Evolutionary conservation across 129 eudicot species (phyloP), one percentile per base, ranked within the genome.

Genomic region (Centella asiatica): DNA sequence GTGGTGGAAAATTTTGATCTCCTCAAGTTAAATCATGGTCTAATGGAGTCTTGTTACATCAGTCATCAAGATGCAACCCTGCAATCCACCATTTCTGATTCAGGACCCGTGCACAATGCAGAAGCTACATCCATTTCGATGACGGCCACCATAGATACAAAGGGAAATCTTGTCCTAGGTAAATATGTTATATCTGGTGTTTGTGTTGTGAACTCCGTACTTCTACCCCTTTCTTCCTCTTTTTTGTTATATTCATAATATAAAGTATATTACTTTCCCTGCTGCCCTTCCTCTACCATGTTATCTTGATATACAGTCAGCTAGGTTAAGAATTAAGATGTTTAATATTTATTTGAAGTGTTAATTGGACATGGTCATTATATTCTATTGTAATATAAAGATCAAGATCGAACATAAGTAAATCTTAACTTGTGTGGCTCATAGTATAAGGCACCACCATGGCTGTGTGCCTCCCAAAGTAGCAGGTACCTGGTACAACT

Each of bases 141-240:
- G 99, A 82, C 96, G 37, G 99, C 96, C 34, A 85, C 96, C 2
- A 78, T 76, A 79, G 99, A 93, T 72, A 72, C 85, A 54, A 60
- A 58, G 9, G 99, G 96, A 77, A 87, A 81, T 67, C 99, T 93
- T 34, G 66, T 93, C 70, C 81, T 93, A 59, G 99, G 99, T 93
- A 80, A 62, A 36, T 67, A 19, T 53, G 46, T 8, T 31, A 61
- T 72, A 33, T 61, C 31, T 29, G n/a, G 2, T 14, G 12, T 28
- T 54, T 42, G 18, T n/a, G n/a, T n/a, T n/a, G n/a, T n/a, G n/a
- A 57, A 50, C 18, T 27, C 29, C 31, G 22, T 50, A 55, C 66
- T 33, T 66, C 47, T 44, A 0, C n/a, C 47, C n/a, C 29, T 64
- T 33, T 7, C 58, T 48, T n/a, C 4, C 17, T 69, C 26, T 17